Base-by-base conservation (phyloP, 495 filamentous ascomycete genomes). In the Melanomma pulvis-pyrius region DNA sequence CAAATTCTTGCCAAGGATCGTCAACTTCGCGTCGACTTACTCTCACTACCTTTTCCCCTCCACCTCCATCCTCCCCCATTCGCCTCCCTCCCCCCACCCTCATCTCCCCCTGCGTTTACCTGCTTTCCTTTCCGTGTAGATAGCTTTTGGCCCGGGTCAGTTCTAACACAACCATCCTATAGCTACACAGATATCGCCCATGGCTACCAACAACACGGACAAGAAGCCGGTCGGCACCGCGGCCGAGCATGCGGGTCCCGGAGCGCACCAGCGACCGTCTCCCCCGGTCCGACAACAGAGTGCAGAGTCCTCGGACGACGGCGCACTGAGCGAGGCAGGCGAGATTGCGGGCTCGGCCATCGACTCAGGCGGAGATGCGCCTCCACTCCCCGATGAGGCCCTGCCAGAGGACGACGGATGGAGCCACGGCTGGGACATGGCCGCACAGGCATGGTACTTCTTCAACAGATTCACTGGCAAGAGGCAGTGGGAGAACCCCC, bases 401-500 rank as follows among this genome's bases (percentile, higher is more conserved):
- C 75, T 65, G 12, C 75, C 75, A n/a, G 69, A 76, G n/a, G 91
- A 96, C 67, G 93, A 98, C 74, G 93, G 93, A 58, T 98, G 93
- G 93, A 87, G 88, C 54, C 87, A 86, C 25, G 80, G 93, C 61
- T 98, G 92, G 92, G 91, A 96, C 72, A 78, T 81, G 24, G 83
- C 76, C 26, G 83, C 84, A 0, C 81, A 87, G 60, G 82, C 87
- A 11, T 97, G 85, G 74, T 97, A 94, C 79, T 98, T 97, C 81
- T 90, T 90, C 81, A 98, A 97, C 74, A 87, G 88, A 52, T 87
- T 90, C 73, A 93, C 90, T 30, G 79, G 83, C 24, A 74, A 83
- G 61, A 88, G 89, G 19, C 92, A 93, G 74, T 94, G 92, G 90
- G 88, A 93, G 51, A 98, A 98, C 71, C 93, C 93, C 12, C 89